These are phyloP conservation scores for Backusella liffmaniae DNA, from an alignment of 192 early-diverging fungal genomes.

Conservation along the genomic window DNA sequence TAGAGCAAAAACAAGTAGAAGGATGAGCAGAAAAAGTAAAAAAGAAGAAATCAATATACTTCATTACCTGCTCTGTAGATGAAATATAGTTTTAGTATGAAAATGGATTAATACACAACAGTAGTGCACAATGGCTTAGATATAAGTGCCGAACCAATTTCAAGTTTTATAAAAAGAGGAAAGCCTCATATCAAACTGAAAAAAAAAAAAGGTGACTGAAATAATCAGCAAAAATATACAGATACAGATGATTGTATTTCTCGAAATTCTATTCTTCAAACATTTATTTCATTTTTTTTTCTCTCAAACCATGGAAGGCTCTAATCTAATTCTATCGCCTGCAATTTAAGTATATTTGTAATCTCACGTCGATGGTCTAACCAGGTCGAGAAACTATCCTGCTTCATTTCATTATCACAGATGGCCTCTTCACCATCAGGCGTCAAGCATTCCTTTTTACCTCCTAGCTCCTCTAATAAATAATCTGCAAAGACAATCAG, in stretches of 20 bases:
- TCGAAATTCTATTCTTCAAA: neutral
- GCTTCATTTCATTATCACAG: slow-evolving; percentile 21
- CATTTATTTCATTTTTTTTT: neutral
- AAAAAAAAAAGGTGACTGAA: neutral
- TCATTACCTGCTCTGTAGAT: too few species aligned
- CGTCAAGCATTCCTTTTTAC: slow-evolving; percentile 7
- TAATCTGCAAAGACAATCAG: slow-evolving; percentile 65
- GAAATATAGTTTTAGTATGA: too few species aligned
- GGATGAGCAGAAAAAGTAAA: too few species aligned
- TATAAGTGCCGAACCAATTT: neutral
- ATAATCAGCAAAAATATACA: neutral
- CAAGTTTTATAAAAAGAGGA: too few species aligned
- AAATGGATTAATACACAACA: neutral
- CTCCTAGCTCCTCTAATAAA: slow-evolving; percentile 47
- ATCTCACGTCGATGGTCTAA: slow-evolving; percentile 53
- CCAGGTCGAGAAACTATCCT: slow-evolving; percentile 47
- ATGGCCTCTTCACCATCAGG: slow-evolving; percentile 14
- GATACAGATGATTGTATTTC: neutral
- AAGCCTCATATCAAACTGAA: neutral
- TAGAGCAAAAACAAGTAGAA: neutral
- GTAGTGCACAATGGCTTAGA: neutral
- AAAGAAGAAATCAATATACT: too few species aligned
- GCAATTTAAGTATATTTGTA: slow-evolving; percentile 39
- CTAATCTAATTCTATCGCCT: slow-evolving; percentile 26
- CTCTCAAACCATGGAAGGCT: neutral